These are phyloP conservation scores for Metschnikowia reukaufii DNA, from an alignment of 805 yeast species.

Conservation along the genomic window DNA sequence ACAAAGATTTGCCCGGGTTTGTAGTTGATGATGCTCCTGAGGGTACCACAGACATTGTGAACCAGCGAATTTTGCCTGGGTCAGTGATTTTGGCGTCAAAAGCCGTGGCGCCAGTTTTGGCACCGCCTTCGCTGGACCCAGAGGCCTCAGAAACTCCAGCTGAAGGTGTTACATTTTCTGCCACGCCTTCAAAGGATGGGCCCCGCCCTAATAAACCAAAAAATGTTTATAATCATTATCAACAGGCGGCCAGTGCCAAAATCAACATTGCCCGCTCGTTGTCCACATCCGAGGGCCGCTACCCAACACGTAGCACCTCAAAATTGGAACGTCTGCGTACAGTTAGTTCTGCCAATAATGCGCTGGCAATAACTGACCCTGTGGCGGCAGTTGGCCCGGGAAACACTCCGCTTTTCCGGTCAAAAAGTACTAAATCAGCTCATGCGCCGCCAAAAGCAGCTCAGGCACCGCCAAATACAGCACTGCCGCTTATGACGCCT, in stretches of 20 bases:
- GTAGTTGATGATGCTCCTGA: constrained; percentile 16
- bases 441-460: background rate
- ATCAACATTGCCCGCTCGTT: constrained; percentile 14
- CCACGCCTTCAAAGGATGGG: constrained; percentile 6
- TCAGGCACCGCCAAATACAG: background rate
- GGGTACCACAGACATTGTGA: constrained; percentile 13
- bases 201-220: constrained; percentile 25
- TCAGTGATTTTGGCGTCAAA: constrained; percentile 19
- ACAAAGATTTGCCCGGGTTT: constrained; percentile 30
- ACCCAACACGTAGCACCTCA: constrained; percentile 7
- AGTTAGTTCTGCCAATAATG: background rate
- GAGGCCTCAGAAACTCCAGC: background rate
- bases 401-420: background rate
- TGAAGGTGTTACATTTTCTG: background rate
- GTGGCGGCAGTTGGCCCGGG: background rate
- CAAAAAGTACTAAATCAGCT: background rate
- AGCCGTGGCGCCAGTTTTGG: background rate
- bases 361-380: background rate
- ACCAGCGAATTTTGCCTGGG: constrained; percentile 19
- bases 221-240: constrained; percentile 35
- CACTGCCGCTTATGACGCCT: background rate
- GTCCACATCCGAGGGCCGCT: constrained; percentile 13
- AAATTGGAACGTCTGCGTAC: constrained; percentile 11
- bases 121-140: constrained; percentile 4
- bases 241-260: constrained; percentile 22